These are phyloP conservation scores for Taphrina confusa DNA, from an alignment of 1,139 yeast species.

Conservation along the genomic window DNA sequence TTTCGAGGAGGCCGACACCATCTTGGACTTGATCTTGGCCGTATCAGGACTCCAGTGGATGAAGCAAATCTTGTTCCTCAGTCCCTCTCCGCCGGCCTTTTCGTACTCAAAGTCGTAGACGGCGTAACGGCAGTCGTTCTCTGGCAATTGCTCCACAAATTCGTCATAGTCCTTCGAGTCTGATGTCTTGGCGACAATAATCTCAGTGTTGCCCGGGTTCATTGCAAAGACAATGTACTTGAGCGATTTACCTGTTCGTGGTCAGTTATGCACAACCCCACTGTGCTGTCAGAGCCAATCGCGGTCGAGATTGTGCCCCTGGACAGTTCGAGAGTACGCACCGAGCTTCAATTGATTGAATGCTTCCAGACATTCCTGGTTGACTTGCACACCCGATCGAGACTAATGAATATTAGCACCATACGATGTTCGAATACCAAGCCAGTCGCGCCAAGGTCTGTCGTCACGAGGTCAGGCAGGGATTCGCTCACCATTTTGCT, in stretches of 20 bases:
- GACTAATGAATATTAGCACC: conserved; percentile 17
- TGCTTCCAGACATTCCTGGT: conserved; percentile 88
- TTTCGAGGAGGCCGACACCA: conserved; percentile 96
- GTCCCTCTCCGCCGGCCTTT: conserved; percentile 86
- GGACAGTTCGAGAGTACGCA: no score
- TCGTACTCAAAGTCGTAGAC: conserved; percentile 96
- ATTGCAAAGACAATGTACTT: conserved; percentile 79
- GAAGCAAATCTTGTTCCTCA: conserved; percentile 50
- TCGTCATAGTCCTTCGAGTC: conserved; percentile 71
- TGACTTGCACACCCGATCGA: conserved; percentile 74
- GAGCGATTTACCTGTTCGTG: conserved; percentile 56
- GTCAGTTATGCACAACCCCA: no score
- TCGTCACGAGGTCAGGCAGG: no score
- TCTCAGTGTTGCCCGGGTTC: conserved; percentile 83
- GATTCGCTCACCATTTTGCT: no score
- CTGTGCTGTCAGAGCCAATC: no score
- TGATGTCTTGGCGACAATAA: conserved; percentile 84
- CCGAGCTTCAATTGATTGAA: conserved; percentile 92
- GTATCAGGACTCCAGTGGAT: conserved; percentile 86
- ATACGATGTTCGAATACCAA: no score
- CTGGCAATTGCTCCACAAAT: conserved; percentile 85
- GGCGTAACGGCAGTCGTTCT: conserved; percentile 94
- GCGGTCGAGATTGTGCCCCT: no score
- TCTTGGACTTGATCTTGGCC: conserved; percentile 86
- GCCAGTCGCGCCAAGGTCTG: no score